Conservation (phyloP, 208 protist genomes). For the Trypanosoma scelopori region DNA sequence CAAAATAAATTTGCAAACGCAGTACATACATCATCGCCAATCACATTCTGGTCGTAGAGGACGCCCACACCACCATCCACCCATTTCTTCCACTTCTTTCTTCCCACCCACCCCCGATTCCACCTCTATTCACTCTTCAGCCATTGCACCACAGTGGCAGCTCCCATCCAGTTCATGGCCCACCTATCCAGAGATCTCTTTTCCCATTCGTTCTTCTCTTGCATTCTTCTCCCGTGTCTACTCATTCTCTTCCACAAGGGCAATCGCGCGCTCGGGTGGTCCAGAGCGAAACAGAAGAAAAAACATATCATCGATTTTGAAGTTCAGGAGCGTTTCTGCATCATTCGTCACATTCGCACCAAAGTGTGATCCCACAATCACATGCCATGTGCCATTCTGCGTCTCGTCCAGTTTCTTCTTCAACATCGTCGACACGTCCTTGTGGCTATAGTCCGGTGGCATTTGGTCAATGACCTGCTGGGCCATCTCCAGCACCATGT, state of each 20-base stretch:
- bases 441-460: conserved; percentile 50
- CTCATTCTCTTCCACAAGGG: conserved; percentile 5
- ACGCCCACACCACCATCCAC: too few species aligned
- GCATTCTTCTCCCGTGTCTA: not conserved
- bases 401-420: conserved; percentile 70
- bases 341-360: conserved; percentile 88
- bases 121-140: too few species aligned
- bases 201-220: not conserved
- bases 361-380: conserved; percentile 83
- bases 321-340: conserved; percentile 76
- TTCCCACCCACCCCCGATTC: too few species aligned
- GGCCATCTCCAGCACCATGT: conserved; percentile 70
- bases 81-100: too few species aligned
- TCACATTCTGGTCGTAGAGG: too few species aligned
- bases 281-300: conserved; percentile 78
- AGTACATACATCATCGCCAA: conserved; percentile 1
- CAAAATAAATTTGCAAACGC: not conserved
- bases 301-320: conserved; percentile 76
- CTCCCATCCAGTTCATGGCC: too few species aligned
- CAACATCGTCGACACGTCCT: conserved; percentile 66
- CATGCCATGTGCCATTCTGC: conserved; percentile 81
- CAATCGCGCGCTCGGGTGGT: conserved; percentile 63
- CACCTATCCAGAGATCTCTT: not conserved
- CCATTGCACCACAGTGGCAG: too few species aligned
- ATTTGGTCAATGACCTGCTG: conserved; percentile 55